These are phyloP conservation scores for Fraxinus sp. DNA, from an alignment of 305 asterid species.

Conservation along the genomic window DNA sequence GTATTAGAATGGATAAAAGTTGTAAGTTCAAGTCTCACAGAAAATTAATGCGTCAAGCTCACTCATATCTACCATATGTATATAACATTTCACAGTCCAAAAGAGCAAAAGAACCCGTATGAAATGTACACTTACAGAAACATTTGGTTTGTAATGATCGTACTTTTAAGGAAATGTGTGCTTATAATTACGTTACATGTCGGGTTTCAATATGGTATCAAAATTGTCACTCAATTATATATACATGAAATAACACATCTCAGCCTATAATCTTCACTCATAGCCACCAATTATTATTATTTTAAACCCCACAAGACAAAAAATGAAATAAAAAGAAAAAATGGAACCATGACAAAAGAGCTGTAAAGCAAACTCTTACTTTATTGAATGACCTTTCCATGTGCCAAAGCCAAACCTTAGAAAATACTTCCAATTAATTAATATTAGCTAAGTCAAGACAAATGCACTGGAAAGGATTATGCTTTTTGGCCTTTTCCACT, in stretches of 20 bases:
- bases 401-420: conserved; percentile 12
- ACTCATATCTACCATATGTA: not conserved
- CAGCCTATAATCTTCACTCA: not conserved
- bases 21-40: not conserved
- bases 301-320: not conserved
- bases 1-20: not conserved
- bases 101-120: not conserved
- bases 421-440: conserved; percentile 11
- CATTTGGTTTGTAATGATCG: not conserved
- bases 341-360: not conserved
- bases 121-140: not conserved
- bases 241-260: not conserved
- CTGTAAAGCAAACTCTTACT: not conserved
- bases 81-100: not conserved
- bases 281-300: not conserved
- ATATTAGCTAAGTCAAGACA: conserved; percentile 32
- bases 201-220: not conserved
- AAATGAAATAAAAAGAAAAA: not conserved
- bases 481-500: conserved; percentile 25
- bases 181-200: not conserved
- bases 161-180: not conserved
- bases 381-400: conserved; percentile 18
- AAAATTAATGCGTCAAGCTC: not conserved
- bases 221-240: not conserved
- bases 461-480: conserved; percentile 35